Evolutionary conservation across 2,329 filamentous ascomycete genomes (phyloP).

Genomic region (Hirsutella thompsonii): DNA sequence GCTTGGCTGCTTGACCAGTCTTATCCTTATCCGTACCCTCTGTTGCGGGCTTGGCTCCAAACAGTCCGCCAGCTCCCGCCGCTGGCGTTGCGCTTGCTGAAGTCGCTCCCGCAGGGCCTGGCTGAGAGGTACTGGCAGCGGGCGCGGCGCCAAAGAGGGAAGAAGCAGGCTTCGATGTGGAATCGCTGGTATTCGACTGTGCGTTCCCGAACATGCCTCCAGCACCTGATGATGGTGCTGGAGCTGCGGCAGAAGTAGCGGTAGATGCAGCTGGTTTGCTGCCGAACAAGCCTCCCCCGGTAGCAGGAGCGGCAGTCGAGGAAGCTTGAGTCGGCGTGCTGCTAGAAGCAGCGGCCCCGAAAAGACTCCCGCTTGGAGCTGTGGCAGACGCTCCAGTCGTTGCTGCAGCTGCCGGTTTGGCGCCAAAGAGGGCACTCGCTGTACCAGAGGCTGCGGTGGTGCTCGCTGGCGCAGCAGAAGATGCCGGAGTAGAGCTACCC

Average conservation of each 20-base stretch:
- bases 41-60: constrained; percentile 20
- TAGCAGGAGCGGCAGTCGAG: constrained; percentile 14
- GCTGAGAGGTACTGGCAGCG: constrained; percentile 13
- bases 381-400: constrained; percentile 4
- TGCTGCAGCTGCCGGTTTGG: constrained; percentile 22
- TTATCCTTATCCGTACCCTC: constrained; percentile 11
- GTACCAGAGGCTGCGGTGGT: constrained; percentile 10
- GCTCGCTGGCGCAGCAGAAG: constrained; percentile 13
- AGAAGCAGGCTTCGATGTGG: constrained; percentile 6
- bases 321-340: constrained; percentile 7
- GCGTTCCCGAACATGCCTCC: constrained; percentile 17
- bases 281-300: constrained; percentile 18
- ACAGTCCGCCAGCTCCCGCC: constrained; percentile 14
- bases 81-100: constrained; percentile 10
- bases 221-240: constrained; percentile 16
- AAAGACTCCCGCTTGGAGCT: constrained; percentile 19
- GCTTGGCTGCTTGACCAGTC: constrained; percentile 14
- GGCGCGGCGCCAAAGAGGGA: constrained; percentile 11
- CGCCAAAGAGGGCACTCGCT: constrained; percentile 23
- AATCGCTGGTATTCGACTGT: constrained; percentile 7
- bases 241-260: constrained; percentile 11
- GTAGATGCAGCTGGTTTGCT: constrained; percentile 17
- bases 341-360: constrained; percentile 17
- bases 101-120: constrained; percentile 12
- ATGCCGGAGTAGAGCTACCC: constrained; percentile 6